These are phyloP conservation scores for Nemania sp. DNA, from an alignment of 2,329 filamentous ascomycete species.

Conservation along the genomic window DNA sequence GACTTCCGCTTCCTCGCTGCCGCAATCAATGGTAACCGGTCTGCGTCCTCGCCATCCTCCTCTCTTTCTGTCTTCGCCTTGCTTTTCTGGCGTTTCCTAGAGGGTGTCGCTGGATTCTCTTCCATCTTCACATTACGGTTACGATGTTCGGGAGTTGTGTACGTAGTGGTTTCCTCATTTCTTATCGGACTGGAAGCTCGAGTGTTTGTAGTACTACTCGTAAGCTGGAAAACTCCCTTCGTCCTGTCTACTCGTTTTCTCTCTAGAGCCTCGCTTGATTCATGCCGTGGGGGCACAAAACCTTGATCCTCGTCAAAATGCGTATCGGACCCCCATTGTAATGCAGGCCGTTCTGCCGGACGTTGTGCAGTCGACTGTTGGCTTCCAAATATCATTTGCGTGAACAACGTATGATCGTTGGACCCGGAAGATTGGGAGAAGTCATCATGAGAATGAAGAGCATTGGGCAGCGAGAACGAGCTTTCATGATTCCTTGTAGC, in stretches of 20 bases:
- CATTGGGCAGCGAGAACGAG: conserved; percentile 23
- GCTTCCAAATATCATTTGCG: conserved; percentile 47
- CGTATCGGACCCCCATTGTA: conserved; percentile 71
- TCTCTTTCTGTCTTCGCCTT: conserved; percentile 51
- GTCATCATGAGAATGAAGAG: conserved; percentile 24
- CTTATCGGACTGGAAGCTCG: conserved; percentile 59
- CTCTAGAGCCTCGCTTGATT: conserved; percentile 60
- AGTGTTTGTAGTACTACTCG: conserved; percentile 62
- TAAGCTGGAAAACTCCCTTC: conserved; percentile 56
- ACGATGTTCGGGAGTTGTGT: conserved; percentile 31
- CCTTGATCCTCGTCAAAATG: conserved; percentile 60
- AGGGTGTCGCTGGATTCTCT: conserved; percentile 45
- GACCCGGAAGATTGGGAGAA: conserved; percentile 32
- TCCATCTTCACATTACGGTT: conserved; percentile 39
- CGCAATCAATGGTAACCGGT: conserved; percentile 36
- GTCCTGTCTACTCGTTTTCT: conserved; percentile 59
- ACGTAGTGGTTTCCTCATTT: conserved; percentile 31
- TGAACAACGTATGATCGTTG: conserved; percentile 40
- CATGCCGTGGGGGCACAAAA: conserved; percentile 61
- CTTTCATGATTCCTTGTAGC: conserved; percentile 26
- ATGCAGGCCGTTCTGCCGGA: conserved; percentile 46
- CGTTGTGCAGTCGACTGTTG: conserved; percentile 23
- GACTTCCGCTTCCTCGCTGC: conserved; percentile 52
- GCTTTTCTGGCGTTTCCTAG: conserved; percentile 59
- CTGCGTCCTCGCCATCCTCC: conserved; percentile 47